Base-by-base conservation (phyloP, 2,329 filamentous ascomycete species). In the Sphaerulina populicola region DNA sequence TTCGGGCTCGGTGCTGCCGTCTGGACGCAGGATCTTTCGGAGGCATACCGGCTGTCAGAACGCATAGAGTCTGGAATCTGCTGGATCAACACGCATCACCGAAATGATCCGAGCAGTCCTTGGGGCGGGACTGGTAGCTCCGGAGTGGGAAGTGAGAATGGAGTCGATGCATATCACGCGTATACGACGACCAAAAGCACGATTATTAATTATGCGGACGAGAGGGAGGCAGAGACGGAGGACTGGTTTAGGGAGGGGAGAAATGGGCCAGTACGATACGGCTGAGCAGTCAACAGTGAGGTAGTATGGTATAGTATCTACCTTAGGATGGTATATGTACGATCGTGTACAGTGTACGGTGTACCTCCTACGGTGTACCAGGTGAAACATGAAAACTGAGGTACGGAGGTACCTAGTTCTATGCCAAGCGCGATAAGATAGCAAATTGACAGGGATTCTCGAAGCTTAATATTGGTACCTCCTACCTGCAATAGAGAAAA, bases 141-240 rank as follows among this genome's bases (percentile, higher is more conserved):
- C 1, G 84, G 84, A 1, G 76, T 87, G 0, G 84, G 83, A 1
- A 86, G 82, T 54, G 85, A 88, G 71, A 87, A 88, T 60, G 84
- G 84, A 0, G 59, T 81, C 0, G 83, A 72, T 57, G 70, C 70
- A 0, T 73, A 71, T 41, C 62, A 68, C 50, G 67, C 69, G 2
- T 74, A 74, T 47, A 74, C 71, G 0, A 69, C 67, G 30, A 75
- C 75, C 10, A 85, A 84, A 69, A 85, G 82, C 62, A 83, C 79
- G 0, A 78, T 85, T 29, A 76, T 88, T 55, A 88, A 85, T 63
- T 87, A 83, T 58, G 83, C 80, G 0, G 73, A 74, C 0, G 68
- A 68, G 0, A 74, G 78, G 46, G 78, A 82, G 58, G 63, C 64
- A 1, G 71, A 68, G 10, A 69, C 68, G 2, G 82, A 85, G 35